Conservation (phyloP, 257 asterid genomes). For the Vinca minor region DNA sequence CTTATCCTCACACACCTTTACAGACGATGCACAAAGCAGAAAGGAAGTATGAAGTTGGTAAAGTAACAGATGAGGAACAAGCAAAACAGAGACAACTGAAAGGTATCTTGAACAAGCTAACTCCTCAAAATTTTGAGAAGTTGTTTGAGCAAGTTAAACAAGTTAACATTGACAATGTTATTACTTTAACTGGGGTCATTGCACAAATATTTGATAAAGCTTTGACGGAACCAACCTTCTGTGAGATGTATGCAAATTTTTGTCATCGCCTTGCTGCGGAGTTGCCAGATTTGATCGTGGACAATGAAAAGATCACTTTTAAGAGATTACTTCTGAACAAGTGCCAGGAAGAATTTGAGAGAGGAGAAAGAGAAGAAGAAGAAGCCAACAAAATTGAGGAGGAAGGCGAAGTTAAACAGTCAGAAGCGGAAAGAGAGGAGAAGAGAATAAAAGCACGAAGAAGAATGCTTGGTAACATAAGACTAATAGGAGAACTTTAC, state of each 20-base stretch:
- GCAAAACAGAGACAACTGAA: conserved; percentile 85
- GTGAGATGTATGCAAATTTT: conserved; percentile 96
- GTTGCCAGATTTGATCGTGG: conserved; percentile 72
- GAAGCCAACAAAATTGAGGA: conserved; percentile 77
- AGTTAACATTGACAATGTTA: conserved; percentile 66
- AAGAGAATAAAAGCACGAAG: conserved; percentile 62
- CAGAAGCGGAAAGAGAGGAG: conserved; percentile 84
- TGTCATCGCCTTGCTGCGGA: conserved; percentile 69
- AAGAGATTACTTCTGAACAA: conserved; percentile 82
- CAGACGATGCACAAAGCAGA: conserved; percentile 81
- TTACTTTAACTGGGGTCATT: conserved; percentile 69
- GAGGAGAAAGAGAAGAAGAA: conserved; percentile 82
- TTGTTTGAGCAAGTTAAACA: conserved; percentile 77
- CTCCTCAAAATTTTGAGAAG: conserved; percentile 91
- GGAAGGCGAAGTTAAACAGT: conserved; percentile 66
- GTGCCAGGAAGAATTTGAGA: conserved; percentile 94
- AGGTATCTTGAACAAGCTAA: conserved; percentile 81
- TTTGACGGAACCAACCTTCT: conserved; percentile 89
- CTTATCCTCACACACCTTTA: conserved; percentile 59
- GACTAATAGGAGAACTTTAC: conserved; percentile 88
- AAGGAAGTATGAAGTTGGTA: conserved; percentile 77
- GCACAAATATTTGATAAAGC: conserved; percentile 96
- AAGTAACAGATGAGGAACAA: conserved; percentile 71
- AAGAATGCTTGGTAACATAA: conserved; percentile 85
- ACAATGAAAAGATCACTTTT: conserved; percentile 58